These are phyloP conservation scores for Penicillium sp. DNA, from an alignment of 2,329 filamentous ascomycete species.

Conservation along the genomic window DNA sequence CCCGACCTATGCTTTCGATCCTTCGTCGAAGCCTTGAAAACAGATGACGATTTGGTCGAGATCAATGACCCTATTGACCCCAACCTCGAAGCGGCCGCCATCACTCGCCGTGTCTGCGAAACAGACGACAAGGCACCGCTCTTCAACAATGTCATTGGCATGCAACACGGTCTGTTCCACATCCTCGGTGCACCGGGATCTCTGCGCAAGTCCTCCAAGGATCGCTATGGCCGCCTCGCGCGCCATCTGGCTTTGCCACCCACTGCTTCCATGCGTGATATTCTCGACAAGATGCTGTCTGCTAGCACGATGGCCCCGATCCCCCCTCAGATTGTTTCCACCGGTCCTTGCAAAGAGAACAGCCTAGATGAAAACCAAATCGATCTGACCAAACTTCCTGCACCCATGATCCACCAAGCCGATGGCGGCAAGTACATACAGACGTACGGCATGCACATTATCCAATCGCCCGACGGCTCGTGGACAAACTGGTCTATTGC, in stretches of 20 bases:
- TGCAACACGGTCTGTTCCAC: conserved; percentile 47
- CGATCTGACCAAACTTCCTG: conserved; percentile 45
- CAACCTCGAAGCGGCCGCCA: conserved; percentile 49
- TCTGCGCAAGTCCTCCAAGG: conserved; percentile 32
- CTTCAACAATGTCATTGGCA: conserved; percentile 53
- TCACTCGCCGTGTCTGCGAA: conserved; percentile 49
- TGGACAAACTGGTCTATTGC: conserved; percentile 48
- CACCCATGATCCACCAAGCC: conserved; percentile 43
- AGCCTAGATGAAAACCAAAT: conserved; percentile 40
- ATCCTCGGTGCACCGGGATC: conserved; percentile 49
- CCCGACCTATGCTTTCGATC: conserved; percentile 45
- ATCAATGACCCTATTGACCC: conserved; percentile 45
- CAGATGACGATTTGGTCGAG: conserved; percentile 47
- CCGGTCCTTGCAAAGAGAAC: conserved; percentile 47
- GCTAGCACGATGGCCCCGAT: conserved; percentile 36
- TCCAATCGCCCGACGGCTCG: conserved; percentile 45
- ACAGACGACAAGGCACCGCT: conserved; percentile 49
- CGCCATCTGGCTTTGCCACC: conserved; percentile 44
- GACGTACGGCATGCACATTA: conserved; percentile 51
- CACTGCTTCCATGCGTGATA: conserved; percentile 37
- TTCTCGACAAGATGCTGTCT: conserved; percentile 44
- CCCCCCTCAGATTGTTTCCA: conserved; percentile 31
- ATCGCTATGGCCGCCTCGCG: conserved; percentile 45
- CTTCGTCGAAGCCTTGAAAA: conserved; percentile 46
- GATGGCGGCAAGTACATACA: conserved; percentile 54